Base-by-base conservation (phyloP, 768 basidiomycete genomes). In the Rhodotorula diobovata region DNA sequence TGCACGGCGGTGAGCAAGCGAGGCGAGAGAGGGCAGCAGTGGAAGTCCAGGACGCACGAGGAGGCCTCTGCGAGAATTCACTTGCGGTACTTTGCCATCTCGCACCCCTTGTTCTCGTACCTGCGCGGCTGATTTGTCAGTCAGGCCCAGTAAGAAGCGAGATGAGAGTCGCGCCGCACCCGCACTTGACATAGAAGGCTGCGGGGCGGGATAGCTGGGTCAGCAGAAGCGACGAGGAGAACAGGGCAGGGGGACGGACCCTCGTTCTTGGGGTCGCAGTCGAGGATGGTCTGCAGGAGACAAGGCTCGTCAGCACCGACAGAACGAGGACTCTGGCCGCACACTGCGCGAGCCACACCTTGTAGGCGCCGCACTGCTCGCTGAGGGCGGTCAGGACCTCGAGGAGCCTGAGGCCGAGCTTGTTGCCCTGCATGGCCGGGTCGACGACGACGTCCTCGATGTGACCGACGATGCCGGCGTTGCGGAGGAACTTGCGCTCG, bases 171-270 rank as follows among this genome's bases (percentile, higher is more conserved):
- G 20, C 59, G 21, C 62, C 79, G 72, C 83, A 96, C 32, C 95
- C 95, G 79, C 95, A 99, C 81, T 98, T 98, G 81, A 92, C 84
- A 81, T 99, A 99, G 83, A 99, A 99, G 16, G 90, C 94, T 96
- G 78, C 2, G 20, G 18, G 50, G 21, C 34, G 61, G 20, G 57
- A 32, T 37, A 23, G 23, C 14, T 23, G 35, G 2, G 25, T 25
- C 10, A 37, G 21, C 7, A 62, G 41, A 35, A 25, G 28, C 30
- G 25, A 63, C 51, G n/a, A 41, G 4, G 34, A 16, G 56, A 50
- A 53, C 25, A 35, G 28, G 45, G 37, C 59, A 59, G 43, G 46
- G 45, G 61, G 28, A 87, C 93, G 81, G 79, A 97, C 95, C 90
- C 72, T 93, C 89, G 76, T 99, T 99, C 64, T 84, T 84, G 71